Evolutionary conservation across 2,329 filamentous ascomycete species (phyloP), one percentile per base, ranked within the genome.

Genomic region (Sclerotinia spermophila): DNA sequence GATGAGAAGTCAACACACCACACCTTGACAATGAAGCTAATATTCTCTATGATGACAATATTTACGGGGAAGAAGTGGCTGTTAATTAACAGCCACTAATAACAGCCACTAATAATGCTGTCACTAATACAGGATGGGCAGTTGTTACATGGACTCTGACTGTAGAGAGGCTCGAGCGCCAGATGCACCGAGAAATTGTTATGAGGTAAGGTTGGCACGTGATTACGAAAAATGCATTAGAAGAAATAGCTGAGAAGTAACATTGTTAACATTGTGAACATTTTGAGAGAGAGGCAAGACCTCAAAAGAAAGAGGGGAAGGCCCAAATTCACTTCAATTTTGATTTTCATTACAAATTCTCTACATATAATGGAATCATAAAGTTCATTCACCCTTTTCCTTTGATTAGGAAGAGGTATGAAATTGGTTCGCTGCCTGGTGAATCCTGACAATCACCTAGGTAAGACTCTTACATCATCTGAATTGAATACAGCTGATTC

Each of bases 401-500:
- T 35, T 56, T 33, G 27, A 19, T 55, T 33, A 10, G 10, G 13
- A 56, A 56, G 21, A 55, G 27, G 6, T 3, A 55, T 33, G 27
- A 7, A 55, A 33, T 19, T 19, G 53, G 19, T 15, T 38, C 13
- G 13, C 15, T 24, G 24, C 13, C 11, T 15, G 10, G 45, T 51
- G 5, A 27, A 24, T 51, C 13, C 45, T 27, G 45, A 15, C 45
- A 51, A 15, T 3, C 11, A 27, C 48, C 2, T 7, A 17, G n/a
- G 1, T 27, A n/a, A n/a, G n/a, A n/a, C n/a, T n/a, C n/a, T n/a
- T n/a, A 6, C 7, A 27, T 51, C 13, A 27, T 0, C 5, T 27
- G 2, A 6, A 7, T n/a, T 11, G n/a, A 51, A 51, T 51, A 51
- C n/a, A 27, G 48, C 48, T 51, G n/a, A 15, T 17, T 11, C 3